Base-by-base conservation (phyloP, 345 rosid species). In the Populus alba region DNA sequence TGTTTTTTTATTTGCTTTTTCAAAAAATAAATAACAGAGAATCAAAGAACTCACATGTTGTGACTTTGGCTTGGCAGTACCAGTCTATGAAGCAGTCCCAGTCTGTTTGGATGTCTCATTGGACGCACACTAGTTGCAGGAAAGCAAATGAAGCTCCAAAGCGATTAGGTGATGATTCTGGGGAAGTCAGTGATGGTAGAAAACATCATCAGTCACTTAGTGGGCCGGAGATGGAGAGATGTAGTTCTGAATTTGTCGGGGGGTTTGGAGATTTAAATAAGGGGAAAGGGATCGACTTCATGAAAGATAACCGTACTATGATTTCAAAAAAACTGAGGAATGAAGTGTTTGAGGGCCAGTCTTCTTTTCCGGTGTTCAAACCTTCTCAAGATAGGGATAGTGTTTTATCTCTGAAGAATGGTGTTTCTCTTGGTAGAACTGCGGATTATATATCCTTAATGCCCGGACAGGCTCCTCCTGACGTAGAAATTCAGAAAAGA, bases 71-170 rank as follows among this genome's bases (percentile, higher is more conserved):
- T 41, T 41, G 45, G 45, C 45, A 10, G 4, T 41, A 41, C 45
- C 45, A 78, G 66, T 83, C 89, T 17, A 63, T 65, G 27, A 84
- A 75, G 74, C 78, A 84, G 72, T 37, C 57, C 81, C 89, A 90
- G 77, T 86, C 90, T 73, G 69, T 69, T 39, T 93, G 97, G 95
- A 87, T 92, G 88, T 89, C 87, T 87, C 97, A 83, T 72, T 91
- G 97, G 95, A 80, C 23, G 70, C 88, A 11, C 20, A 18, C 83
- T 31, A 66, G 79, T 66, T 78, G 47, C 77, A 82, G 78, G 38
- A 55, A 80, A 51, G 81, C 62, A 45, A 39, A 75, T 63, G 73
- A 27, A 53, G 77, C 77, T 68, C 79, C 35, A 7, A 68, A 72
- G 73, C 70, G 66, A 41, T 70, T 76, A 38, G 63, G 35, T 41